Evolutionary conservation across 2,329 filamentous ascomycete genomes (phyloP).

Genomic region (Trichophyton schoenleinii): DNA sequence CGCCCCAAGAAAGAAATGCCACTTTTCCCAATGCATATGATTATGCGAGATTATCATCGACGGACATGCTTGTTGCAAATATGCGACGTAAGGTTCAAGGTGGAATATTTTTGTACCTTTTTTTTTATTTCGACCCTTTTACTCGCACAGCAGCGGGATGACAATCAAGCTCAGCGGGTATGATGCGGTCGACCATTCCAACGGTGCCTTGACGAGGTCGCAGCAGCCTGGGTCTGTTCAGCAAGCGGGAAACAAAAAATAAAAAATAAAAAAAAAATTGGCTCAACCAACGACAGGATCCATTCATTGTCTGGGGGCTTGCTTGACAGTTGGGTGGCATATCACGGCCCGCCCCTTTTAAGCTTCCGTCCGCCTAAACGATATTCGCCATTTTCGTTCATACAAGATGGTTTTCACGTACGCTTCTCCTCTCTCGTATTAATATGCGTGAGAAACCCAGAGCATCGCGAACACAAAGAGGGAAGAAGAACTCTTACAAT

Average conservation of each 20-base stretch:
- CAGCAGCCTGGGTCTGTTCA: not conserved
- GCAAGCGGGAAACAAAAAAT: not conserved
- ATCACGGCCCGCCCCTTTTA: slow-evolving; percentile 1
- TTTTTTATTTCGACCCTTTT: not conserved
- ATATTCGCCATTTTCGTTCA: not conserved
- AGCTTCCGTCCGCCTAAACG: not conserved
- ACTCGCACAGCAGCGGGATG: not conserved
- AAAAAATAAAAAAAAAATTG: not conserved
- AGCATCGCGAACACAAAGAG: not conserved
- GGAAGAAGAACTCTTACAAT: not conserved
- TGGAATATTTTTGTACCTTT: not conserved
- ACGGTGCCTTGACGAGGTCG: not conserved
- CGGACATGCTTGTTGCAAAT: not conserved
- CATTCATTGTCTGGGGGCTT: not conserved
- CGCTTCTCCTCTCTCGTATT: not conserved
- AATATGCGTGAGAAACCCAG: not conserved
- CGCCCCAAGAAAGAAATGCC: not conserved
- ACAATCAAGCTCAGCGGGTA: slow-evolving; percentile 2
- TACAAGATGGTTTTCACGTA: not conserved
- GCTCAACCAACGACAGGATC: not conserved
- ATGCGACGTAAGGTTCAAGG: not conserved
- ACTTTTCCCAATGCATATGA: not conserved
- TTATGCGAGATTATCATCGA: not conserved
- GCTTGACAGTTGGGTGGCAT: not conserved
- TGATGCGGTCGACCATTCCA: slow-evolving; percentile 1